Evolutionary conservation across 2,329 filamentous ascomycete genomes (phyloP).

Genomic region (Hyphodiscus sp.): DNA sequence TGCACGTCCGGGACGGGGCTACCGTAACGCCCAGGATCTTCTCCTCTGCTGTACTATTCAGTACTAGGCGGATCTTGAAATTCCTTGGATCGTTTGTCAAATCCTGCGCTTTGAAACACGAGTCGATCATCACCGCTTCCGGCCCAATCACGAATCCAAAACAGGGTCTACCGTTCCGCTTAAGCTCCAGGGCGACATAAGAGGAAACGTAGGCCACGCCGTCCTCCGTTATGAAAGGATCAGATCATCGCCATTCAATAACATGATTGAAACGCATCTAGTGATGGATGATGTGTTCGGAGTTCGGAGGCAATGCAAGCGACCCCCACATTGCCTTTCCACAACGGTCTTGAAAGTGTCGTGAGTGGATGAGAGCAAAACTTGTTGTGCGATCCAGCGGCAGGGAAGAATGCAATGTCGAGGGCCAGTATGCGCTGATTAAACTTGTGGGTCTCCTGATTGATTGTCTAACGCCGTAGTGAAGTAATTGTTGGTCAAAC

Average conservation of each 20-base stretch:
- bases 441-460: not conserved
- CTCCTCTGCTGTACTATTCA: conserved; percentile 2
- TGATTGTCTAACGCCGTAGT: not conserved
- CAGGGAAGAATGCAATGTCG: not conserved
- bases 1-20: conserved; percentile 3
- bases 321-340: not conserved
- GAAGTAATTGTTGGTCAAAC: not conserved
- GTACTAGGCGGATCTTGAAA: conserved; percentile 12
- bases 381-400: not conserved
- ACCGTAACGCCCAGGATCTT: conserved; percentile 1
- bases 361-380: not conserved
- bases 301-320: not conserved
- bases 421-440: not conserved
- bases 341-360: not conserved
- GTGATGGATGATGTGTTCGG: not conserved
- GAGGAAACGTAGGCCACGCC: conserved; percentile 4
- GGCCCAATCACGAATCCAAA: not conserved
- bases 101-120: conserved; percentile 18
- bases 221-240: conserved; percentile 20
- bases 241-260: conserved; percentile 11
- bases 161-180: not conserved
- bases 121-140: conserved; percentile 3
- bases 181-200: not conserved
- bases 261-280: conserved; percentile 4
- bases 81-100: conserved; percentile 14